Base-by-base conservation (phyloP, 2,329 filamentous ascomycete species). In the Fusarium veterinarium region DNA sequence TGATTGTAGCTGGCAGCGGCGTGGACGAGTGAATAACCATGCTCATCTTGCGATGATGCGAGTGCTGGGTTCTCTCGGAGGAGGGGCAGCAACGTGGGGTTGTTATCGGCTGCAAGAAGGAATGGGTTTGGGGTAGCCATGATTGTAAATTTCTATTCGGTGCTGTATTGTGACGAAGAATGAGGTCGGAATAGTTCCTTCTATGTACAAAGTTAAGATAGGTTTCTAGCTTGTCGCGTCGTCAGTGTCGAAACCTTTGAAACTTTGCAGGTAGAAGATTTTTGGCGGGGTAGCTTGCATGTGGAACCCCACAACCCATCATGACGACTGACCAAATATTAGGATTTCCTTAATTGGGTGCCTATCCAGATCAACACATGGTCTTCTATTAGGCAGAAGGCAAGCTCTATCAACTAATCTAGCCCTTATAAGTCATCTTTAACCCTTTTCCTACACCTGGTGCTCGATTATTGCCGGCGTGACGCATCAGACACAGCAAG, bases 1-100 rank as follows among this genome's bases (percentile, higher is more conserved):
- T 98, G 95, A 80, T 92, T 93, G 87, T 98, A 99, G 75, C 95
- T 98, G 23, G 94, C 92, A 20, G 95, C 94, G 58, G 96, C 96
- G 82, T 99, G 96, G 53, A 98, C 86, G 31, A 98, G 90, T 51
- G 95, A 97, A 85, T 99, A 99, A 77, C 96, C 96, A 79, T 98
- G 93, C 67, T 92, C 91, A 82, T 99, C 96, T 83, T 97, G 94
- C 58, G 88, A 84, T 5, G 91, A 89, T 60, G 96, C 95, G 59
- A 97, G 86, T n/a, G 89, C 83, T 38, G 94, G 93, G 75, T 94
- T 89, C 69, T 91, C 85, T 71, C 89, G 89, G 58, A 99, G 91
- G 75, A 95, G 90, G 64, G 90, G 86, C 69, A 97, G 86, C 60
- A 99, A 90, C 48, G 89, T 86, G 45, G 90, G 84, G 57, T 92